A percentile compares a stretch with the other conserved stretches of the same genome.
Evolutionary conservation across 768 basidiomycete genomes (phyloP).

Genomic region (Trichaptum fuscoviolaceum): DNA sequence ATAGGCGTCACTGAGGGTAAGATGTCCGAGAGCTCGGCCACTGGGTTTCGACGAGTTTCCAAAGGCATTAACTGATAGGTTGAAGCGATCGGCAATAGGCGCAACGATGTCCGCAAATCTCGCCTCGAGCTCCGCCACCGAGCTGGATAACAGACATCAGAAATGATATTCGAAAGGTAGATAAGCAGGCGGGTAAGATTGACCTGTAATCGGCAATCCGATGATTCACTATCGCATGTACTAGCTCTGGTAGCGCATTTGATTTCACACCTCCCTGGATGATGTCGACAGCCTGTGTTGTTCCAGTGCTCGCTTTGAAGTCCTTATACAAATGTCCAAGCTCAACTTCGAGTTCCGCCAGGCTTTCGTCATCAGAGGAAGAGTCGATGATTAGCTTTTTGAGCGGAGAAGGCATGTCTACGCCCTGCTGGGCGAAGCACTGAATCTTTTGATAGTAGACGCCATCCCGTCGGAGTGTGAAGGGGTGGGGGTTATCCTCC

Average conservation of each 20-base stretch:
- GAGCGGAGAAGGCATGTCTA: conserved; percentile 27
- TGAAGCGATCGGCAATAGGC: conserved; percentile 44
- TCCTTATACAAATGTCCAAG: conserved; percentile 20
- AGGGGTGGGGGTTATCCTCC: conserved; percentile 29
- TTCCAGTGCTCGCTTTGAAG: conserved; percentile 26
- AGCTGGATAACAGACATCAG: conserved; percentile 14
- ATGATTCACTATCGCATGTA: conserved; percentile 17
- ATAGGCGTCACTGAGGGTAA: conserved; percentile 47
- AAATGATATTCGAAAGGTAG: not conserved
- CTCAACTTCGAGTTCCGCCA: conserved; percentile 29
- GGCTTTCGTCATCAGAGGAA: conserved; percentile 22
- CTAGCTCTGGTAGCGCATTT: conserved; percentile 39
- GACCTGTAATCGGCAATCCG: conserved; percentile 16
- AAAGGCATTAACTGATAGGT: conserved; percentile 57
- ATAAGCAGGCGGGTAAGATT: not conserved
- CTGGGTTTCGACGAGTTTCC: conserved; percentile 34
- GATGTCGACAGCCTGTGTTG: conserved; percentile 42
- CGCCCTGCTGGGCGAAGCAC: conserved; percentile 39
- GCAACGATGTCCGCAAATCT: conserved; percentile 40
- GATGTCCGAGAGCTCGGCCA: conserved; percentile 33
- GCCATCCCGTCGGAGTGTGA: conserved; percentile 24
- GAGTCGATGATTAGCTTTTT: conserved; percentile 24
- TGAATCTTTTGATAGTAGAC: conserved; percentile 31
- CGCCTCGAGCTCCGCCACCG: conserved; percentile 37
- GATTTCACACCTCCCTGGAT: conserved; percentile 35